Evolutionary conservation across 75 land plant species (phyloP), one percentile per base, ranked within the genome.

Genomic region (Pseudotsuga menziesii): DNA sequence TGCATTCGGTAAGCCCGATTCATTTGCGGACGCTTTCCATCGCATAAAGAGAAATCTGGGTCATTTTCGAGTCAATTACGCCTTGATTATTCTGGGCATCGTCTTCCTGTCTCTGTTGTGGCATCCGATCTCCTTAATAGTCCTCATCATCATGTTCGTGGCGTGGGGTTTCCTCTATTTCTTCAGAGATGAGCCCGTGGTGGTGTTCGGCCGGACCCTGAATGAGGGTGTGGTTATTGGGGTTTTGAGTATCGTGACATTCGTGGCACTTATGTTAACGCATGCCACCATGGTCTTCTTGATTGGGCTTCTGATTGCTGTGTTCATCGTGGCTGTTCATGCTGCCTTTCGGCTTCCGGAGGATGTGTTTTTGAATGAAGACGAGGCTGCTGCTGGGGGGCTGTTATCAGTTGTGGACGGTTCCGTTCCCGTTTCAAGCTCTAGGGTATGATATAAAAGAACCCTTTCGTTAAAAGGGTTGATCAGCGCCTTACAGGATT

Each of bases 91-190:
- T 20, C 84, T 91, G 23, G 16, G 81, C 8, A 52, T 89, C 12
- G 79, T 91, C 29, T 87, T 83, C 75, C 56, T 86, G 61, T 81
- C 87, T 77, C 82, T 91, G 15, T 74, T 91, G 20, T 89, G 90
- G 88, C 91, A 87, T 75, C 93, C 93, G 19, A 78, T 87, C 78
- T 89, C 91, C 55, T 82, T 89, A 16, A 81, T 91, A 73, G 90
- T 88, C 39, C 77, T 89, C 75, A 26, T 84, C 9, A 82, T 79
- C 52, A 73, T 85, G 82, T 75, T 88, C 67, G 86, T 82, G 26
- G 83, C 66, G 15, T 91, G 93, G 93, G 54, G 82, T 70, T 91
- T 84, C 61, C 85, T 91, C 55, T 91, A 86, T 82, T 86, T 91
- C 85, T 74, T 85, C 74, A 84, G 93, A 16, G 88, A 91, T 55